Evolutionary conservation across 257 asterid genomes (phyloP), one percentile per base, ranked within the genome.

Genomic region (Gentiana macrophylla): DNA sequence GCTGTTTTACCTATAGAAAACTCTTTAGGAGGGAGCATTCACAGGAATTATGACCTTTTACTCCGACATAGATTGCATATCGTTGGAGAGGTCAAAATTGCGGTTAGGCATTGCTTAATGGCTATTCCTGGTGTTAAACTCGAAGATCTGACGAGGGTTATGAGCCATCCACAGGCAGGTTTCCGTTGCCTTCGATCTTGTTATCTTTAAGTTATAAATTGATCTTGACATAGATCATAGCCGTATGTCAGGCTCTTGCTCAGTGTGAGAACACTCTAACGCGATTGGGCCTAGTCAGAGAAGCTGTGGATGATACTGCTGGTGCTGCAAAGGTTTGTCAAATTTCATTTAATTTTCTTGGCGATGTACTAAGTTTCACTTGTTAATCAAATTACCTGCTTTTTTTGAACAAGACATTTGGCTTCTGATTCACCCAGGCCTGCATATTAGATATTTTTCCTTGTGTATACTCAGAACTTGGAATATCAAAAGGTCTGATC

Each of bases 281-380:
- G 55, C 80, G 77, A 75, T 73, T 79, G 60, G 94, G 96, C 38
- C 81, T 92, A 67, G 99, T 89, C 59, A 78, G 95, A 75, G 97
- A 89, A 84, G 95, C 95, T 55, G 97, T 84, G 64, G 99, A 92
- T 72, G 99, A 92, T 69, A 92, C 99, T 62, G 99, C 99, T 71
- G 99, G 99, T 52, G 95, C 99, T 15, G 99, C 99, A 53, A 81
- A 92, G 97, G 99, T 92, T 54, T 41, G 55, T 52, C 46, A 41
- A 5, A 11, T 47, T 50, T 24, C 46, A 34, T 36, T 5, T 5
- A 41, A 34, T 12, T n/a, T 24, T 50, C 41, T 59, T 57, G 24
- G 47, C 5, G 8, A 8, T 35, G 11, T 43, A 5, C 24, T 35
- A 24, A 15, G 5, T 51, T 45, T 44, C 5, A 2, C 10, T 46